Percentiles rank a stretch among this genome's conserved stretches.
Evolutionary conservation across 306 rosid species (phyloP).

Genomic region (Begonia masoniana): DNA sequence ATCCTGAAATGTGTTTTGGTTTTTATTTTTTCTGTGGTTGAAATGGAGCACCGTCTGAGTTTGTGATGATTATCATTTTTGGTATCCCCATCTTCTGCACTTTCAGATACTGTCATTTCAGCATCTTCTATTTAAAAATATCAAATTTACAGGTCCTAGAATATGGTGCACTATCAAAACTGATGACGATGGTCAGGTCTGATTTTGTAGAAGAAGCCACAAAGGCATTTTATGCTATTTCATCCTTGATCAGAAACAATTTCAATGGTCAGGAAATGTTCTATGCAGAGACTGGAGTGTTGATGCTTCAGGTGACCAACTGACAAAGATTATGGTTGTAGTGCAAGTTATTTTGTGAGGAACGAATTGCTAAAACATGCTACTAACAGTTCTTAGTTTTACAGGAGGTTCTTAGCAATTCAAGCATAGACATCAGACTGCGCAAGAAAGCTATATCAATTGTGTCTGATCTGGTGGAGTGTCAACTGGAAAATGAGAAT

Average conservation of each 20-base stretch:
- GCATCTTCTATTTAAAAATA: not conserved
- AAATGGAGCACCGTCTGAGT: not conserved
- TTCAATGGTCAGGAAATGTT: conserved; percentile 48
- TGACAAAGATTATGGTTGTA: not conserved
- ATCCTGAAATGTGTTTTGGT: not conserved
- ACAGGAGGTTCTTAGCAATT: conserved; percentile 55
- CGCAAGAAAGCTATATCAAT: conserved; percentile 59
- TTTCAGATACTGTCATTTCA: not conserved
- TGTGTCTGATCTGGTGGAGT: conserved; percentile 56
- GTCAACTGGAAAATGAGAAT: conserved; percentile 34
- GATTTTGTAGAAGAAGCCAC: conserved; percentile 54
- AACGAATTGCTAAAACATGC: no score
- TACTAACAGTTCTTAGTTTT: conserved; percentile 7
- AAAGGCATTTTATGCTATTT: conserved; percentile 81
- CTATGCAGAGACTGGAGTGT: conserved; percentile 47
- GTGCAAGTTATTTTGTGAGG: no score
- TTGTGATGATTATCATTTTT: not conserved
- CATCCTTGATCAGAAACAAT: conserved; percentile 59
- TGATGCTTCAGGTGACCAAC: conserved; percentile 50
- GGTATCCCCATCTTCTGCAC: not conserved
- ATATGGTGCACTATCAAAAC: conserved; percentile 48
- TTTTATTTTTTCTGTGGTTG: not conserved
- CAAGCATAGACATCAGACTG: conserved; percentile 47
- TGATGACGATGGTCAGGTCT: conserved; percentile 62
- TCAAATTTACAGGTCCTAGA: conserved; percentile 42